A percentile compares a stretch with the other conserved stretches of the same genome.
These are phyloP conservation scores for Cyclotella atomus DNA, from an alignment of 108 stramenopile genomes.

Conservation along the genomic window DNA sequence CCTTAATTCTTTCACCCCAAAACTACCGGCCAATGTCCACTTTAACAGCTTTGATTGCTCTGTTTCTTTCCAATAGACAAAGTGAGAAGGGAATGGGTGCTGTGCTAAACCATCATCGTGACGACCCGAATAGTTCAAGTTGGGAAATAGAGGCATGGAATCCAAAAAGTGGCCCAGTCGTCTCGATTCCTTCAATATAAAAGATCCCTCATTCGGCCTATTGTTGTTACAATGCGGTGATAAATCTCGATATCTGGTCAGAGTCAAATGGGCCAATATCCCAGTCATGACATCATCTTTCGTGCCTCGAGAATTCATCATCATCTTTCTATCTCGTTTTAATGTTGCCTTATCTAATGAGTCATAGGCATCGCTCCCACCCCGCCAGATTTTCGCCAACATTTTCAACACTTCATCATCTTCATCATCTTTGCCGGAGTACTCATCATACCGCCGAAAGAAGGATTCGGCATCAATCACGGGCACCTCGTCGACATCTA, in stretches of 20 bases:
- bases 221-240: no score
- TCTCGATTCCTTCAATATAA: constrained; percentile 39
- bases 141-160: constrained; percentile 45
- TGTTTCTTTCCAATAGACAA: constrained; percentile 45
- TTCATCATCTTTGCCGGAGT: neutral
- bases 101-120: no score
- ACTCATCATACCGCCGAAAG: neutral
- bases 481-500: neutral
- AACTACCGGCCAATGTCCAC: constrained; percentile 38
- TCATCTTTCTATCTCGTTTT: neutral
- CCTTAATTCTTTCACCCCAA: constrained; percentile 27
- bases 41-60: constrained; percentile 26
- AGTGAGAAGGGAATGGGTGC: constrained; percentile 46
- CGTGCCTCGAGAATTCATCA: neutral
- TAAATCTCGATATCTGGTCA: constrained; percentile 30
- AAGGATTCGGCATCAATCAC: neutral
- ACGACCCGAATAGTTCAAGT: neutral
- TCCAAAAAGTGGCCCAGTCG: constrained; percentile 34
- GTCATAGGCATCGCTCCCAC: no score
- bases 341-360: neutral
- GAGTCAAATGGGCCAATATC: constrained; percentile 40
- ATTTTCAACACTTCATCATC: neutral
- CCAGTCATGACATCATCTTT: constrained; percentile 24
- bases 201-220: neutral
- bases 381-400: neutral